Base-by-base conservation (phyloP, 805 yeast genomes). In the Hanseniaspora occidentalis region DNA sequence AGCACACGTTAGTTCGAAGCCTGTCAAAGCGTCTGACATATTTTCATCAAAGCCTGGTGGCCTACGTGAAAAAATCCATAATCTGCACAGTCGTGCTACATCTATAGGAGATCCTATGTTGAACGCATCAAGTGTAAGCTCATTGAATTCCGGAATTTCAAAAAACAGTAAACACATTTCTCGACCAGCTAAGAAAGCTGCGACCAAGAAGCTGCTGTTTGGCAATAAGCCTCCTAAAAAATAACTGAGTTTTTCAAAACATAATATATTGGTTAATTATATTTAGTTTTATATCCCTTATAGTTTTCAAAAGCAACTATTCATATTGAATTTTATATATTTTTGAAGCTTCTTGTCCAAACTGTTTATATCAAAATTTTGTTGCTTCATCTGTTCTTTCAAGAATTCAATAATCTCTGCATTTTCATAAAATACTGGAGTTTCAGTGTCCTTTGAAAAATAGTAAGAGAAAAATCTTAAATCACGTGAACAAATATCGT, bases 401-500 rank as follows among this genome's bases (percentile, higher is more conserved):
- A 31, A 11, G 17, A 35, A 29, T 4, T 40, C 35, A 18, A 29
- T 21, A 11, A 40, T 14, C 24, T 40, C 42, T 1, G 29, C n/a
- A 21, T 40, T 40, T 24, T 40, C 36, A n/a, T 16, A 36, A 17
- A 40, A 16, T n/a, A n/a, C n/a, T n/a, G n/a, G n/a, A 6, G 4
- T 27, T 2, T 31, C 21, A 11, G 13, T 18, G 10, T 19, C 25
- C 3, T 36, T 14, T 5, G 3, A 22, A 6, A 33, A 16, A 24
- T 11, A 22, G 9, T 18, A 31, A 5, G 39, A 22, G 20, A 40
- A 29, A 19, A 40, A 40, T 23, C 42, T 36, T 24, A 35, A 39
- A 14, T 40, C 42, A 18, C 14, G 31, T 13, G 18, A 31, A 11
- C n/a, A 11, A 21, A 11, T 16, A 14, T n/a, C 16, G 2, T 4